phyloP scores from a whole-genome alignment of 2,329 filamentous ascomycete genomes.

The Trichoderma koningii region DNA sequence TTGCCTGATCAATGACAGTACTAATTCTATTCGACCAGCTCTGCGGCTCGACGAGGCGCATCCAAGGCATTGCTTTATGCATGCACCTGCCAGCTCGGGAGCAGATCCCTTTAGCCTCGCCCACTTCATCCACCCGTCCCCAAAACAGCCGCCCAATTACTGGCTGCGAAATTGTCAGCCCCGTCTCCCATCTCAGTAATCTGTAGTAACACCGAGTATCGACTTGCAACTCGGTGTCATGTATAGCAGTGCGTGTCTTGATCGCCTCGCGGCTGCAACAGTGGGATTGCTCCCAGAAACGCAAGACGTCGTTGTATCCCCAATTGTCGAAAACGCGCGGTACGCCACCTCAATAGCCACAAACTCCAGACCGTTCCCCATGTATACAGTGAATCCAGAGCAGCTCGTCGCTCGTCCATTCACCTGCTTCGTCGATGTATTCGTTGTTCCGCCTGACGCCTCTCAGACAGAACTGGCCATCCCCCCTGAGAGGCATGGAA shows the following conservation, averaged over 20 bases:
- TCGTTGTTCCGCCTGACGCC: background rate
- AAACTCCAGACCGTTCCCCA: background rate
- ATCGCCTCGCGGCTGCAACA: background rate
- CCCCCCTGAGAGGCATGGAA: background rate
- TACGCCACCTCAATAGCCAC: background rate
- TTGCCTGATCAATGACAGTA: background rate
- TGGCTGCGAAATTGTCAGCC: conserved; percentile 18
- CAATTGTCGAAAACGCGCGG: background rate
- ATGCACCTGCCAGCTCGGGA: background rate
- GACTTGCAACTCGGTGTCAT: background rate
- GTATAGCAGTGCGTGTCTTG: background rate
- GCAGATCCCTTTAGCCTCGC: conserved; percentile 21
- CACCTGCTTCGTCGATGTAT: background rate
- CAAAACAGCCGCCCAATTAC: conserved; percentile 4
- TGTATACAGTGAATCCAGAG: conserved; percentile 7
- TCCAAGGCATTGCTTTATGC: background rate
- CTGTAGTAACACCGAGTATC: background rate
- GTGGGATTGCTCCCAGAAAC: conserved; percentile 14
- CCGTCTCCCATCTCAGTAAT: background rate
- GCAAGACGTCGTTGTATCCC: conserved; percentile 2
- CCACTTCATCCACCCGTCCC: conserved; percentile 8
- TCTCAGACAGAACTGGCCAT: background rate
- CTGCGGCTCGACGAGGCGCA: background rate
- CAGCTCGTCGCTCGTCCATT: background rate
- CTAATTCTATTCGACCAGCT: background rate